Evolutionary conservation across 2,329 filamentous ascomycete genomes (phyloP).

Genomic region (Apiospora saccharicola): DNA sequence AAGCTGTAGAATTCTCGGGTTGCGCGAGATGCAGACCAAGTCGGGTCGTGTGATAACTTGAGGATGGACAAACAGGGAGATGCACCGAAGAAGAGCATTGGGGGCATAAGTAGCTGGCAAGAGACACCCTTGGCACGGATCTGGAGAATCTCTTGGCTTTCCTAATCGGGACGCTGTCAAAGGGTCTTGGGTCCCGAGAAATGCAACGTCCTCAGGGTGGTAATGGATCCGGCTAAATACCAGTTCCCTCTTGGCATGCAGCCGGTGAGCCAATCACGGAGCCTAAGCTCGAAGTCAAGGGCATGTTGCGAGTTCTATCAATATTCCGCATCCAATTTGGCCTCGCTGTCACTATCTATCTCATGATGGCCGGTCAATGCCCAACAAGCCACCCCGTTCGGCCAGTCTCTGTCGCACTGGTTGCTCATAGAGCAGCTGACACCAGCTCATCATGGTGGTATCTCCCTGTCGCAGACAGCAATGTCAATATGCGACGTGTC

Average conservation of each 20-base stretch:
- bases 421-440: not conserved
- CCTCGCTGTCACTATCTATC: not conserved
- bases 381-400: not conserved
- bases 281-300: not conserved
- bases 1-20: not conserved
- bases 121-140: not conserved
- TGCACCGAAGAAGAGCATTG: not conserved
- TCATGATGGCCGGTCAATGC: not conserved
- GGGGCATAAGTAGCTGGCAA: not conserved
- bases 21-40: too few species aligned
- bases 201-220: not conserved
- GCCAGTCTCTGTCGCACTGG: not conserved
- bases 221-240: constrained; percentile 1
- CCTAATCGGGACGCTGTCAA: constrained; percentile 9
- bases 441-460: not conserved
- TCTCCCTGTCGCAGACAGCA: too few species aligned
- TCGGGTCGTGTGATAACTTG: not conserved
- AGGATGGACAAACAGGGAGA: not conserved
- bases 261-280: not conserved
- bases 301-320: not conserved
- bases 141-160: constrained; percentile 12
- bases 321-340: not conserved
- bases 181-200: not conserved
- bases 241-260: not conserved
- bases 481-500: too few species aligned